phyloP scores from a whole-genome alignment of 176 grass and related monocot species.

The Poa pratensis region DNA sequence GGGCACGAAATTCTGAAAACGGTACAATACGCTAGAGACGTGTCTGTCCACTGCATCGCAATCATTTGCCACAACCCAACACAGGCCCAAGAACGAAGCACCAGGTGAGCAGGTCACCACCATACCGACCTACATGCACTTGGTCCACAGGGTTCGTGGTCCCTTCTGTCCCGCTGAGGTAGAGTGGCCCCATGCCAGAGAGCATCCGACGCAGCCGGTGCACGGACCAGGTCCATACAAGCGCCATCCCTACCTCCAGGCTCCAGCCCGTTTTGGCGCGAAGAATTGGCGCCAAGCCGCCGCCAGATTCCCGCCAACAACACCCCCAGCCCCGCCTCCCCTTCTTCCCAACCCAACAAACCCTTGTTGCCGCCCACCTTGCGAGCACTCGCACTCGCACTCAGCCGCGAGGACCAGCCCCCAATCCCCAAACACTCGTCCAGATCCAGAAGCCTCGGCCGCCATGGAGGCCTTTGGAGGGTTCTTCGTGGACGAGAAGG shows the following conservation, averaged over 20 bases:
- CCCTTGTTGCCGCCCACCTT: not conserved
- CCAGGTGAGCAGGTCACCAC: not conserved
- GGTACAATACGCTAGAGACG: too few species aligned
- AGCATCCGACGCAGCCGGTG: not conserved
- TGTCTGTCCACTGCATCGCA: not conserved
- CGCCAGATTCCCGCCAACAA: constrained; percentile 50
- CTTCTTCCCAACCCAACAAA: constrained; percentile 30
- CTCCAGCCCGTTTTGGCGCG: constrained; percentile 41
- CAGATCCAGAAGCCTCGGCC: constrained; percentile 31
- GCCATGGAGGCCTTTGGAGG: constrained; percentile 85
- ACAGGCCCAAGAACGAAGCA: not conserved
- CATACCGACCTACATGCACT: not conserved
- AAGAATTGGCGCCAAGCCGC: constrained; percentile 58
- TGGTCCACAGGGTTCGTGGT: not conserved
- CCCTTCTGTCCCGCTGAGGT: not conserved
- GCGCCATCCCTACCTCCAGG: not conserved
- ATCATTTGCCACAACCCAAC: not conserved
- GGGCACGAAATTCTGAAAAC: too few species aligned
- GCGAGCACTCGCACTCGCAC: not conserved
- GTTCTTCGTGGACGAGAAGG: constrained; percentile 97
- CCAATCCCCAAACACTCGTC: not conserved
- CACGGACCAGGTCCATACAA: constrained; percentile 9
- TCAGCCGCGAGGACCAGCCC: not conserved
- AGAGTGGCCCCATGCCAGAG: not conserved
- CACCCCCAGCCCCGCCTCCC: not conserved